Percentiles rank a stretch among this genome's conserved stretches.
phyloP scores from a whole-genome alignment of 805 yeast species.

The Hemisphaericaspora nanyangensis region DNA sequence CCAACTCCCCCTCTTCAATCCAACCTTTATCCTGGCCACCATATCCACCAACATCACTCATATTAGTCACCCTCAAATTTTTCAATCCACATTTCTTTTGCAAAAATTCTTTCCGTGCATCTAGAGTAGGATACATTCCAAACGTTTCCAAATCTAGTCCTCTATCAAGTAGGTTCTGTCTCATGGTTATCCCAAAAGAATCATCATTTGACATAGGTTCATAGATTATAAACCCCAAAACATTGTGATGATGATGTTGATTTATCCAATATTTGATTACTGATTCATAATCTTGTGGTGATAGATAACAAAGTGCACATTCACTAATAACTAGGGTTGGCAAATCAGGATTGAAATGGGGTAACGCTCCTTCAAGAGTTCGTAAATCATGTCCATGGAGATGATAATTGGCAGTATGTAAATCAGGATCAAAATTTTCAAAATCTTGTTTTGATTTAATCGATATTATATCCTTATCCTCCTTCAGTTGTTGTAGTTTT shows the following conservation, averaged over 20 bases:
- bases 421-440: conserved; percentile 17
- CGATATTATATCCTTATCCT: background rate
- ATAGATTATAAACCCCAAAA: conserved; percentile 45
- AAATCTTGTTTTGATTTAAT: conserved; percentile 21
- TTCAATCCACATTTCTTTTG: conserved; percentile 18
- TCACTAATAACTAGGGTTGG: conserved; percentile 70
- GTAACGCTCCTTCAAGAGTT: conserved; percentile 12
- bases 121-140: conserved; percentile 45
- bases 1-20: conserved; percentile 38
- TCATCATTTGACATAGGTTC: conserved; percentile 68
- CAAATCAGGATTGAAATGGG: conserved; percentile 23
- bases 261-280: conserved; percentile 43
- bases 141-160: conserved; percentile 63
- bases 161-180: conserved; percentile 51
- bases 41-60: conserved; percentile 41
- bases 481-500: conserved; percentile 3
- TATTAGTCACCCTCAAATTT: conserved; percentile 40
- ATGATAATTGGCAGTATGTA: conserved; percentile 44
- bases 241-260: conserved; percentile 11
- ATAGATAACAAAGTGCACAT: conserved; percentile 71
- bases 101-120: conserved; percentile 22
- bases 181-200: conserved; percentile 68
- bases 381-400: conserved; percentile 57
- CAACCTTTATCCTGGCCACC: conserved; percentile 25
- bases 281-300: conserved; percentile 43